These are phyloP conservation scores for Fennellomyces sp. DNA, from an alignment of 371 early-diverging fungal genomes.

Conservation along the genomic window DNA sequence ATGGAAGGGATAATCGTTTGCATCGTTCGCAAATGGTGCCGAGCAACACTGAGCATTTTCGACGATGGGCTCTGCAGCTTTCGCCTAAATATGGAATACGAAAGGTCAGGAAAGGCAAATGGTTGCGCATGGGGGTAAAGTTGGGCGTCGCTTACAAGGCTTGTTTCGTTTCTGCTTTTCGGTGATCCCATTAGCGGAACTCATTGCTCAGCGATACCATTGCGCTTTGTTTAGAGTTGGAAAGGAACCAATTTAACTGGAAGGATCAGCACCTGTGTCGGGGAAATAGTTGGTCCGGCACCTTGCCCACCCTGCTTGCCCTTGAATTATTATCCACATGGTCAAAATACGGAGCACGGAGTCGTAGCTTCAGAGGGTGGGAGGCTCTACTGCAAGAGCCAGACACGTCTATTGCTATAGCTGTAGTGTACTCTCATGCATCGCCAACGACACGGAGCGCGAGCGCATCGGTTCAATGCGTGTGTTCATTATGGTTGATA, in stretches of 20 bases:
- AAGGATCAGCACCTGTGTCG: neutral
- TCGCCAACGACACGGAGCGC: too few relatives aligned
- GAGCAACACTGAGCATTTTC: conserved; percentile 32
- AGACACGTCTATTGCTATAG: too few relatives aligned
- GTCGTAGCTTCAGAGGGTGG: too few relatives aligned
- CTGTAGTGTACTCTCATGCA: too few relatives aligned
- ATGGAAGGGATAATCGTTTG: conserved; percentile 24
- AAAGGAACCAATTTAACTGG: too few relatives aligned
- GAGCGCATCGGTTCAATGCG: too few relatives aligned
- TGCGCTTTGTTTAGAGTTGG: neutral
- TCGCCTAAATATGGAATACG: conserved; percentile 23
- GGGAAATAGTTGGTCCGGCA: neutral
- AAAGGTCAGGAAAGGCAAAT: neutral
- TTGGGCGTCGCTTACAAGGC: neutral
- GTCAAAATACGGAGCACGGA: too few relatives aligned
- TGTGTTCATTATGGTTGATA: too few relatives aligned
- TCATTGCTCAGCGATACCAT: neutral
- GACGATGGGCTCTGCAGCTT: conserved; percentile 41
- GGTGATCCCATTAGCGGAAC: neutral
- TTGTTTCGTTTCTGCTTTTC: neutral
- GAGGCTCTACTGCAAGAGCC: too few relatives aligned
- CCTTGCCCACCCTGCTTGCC: too few relatives aligned
- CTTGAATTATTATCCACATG: too few relatives aligned
- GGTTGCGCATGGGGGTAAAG: neutral
- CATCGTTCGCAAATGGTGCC: conserved; percentile 36